A percentile compares a stretch with the other conserved stretches of the same genome.
Evolutionary conservation across 2,329 filamentous ascomycete genomes (phyloP).

Genomic region (Juglanconis sp.): DNA sequence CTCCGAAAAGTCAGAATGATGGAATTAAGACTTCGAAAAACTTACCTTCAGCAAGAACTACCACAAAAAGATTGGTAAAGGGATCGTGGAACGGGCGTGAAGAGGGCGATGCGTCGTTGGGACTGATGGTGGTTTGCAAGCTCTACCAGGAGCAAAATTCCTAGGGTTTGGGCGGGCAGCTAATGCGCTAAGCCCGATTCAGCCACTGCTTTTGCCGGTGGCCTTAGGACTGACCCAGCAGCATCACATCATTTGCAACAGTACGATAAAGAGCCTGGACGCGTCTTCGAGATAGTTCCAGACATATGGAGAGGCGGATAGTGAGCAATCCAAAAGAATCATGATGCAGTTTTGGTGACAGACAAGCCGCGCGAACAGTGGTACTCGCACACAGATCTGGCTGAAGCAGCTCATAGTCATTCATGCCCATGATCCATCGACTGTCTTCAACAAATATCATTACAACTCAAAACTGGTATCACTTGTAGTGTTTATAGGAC

Average conservation of each 20-base stretch:
- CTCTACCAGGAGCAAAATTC: conserved; percentile 17
- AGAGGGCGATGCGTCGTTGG: conserved; percentile 9
- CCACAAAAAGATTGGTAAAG: conserved; percentile 1
- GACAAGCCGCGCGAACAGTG: neutral
- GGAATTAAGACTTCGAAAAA: neutral
- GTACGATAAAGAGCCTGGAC: neutral
- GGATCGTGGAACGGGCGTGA: conserved; percentile 7
- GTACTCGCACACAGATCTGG: neutral
- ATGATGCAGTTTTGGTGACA: neutral
- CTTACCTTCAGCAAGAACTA: conserved; percentile 13
- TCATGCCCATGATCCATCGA: neutral
- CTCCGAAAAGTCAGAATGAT: neutral
- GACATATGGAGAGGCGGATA: neutral
- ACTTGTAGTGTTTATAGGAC: conserved; percentile 35
- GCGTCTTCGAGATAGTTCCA: neutral
- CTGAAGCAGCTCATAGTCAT: neutral
- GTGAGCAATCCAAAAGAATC: neutral
- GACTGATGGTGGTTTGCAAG: conserved; percentile 11
- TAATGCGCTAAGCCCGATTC: conserved; percentile 36
- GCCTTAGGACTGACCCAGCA: neutral
- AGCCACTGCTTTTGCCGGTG: conserved; percentile 24
- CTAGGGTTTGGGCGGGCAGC: conserved; percentile 41
- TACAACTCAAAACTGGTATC: conserved; percentile 19
- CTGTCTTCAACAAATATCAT: conserved; percentile 29
- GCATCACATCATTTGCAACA: neutral